Evolutionary conservation across 768 basidiomycete species (phyloP).

Genomic region (Asterophora lycoperdoides): DNA sequence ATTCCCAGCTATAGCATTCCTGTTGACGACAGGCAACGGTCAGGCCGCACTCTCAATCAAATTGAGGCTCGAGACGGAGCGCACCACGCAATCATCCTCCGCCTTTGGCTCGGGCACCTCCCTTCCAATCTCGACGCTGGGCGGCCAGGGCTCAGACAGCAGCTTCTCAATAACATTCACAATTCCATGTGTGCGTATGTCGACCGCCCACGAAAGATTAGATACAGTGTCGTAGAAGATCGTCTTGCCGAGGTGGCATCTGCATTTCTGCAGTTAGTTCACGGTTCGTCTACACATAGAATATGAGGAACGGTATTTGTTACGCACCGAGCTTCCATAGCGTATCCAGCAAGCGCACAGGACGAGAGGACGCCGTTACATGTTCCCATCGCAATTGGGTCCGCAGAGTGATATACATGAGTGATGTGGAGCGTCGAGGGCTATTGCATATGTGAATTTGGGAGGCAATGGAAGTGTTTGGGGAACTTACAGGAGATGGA

Average conservation of each 20-base stretch:
- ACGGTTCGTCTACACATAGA: background rate
- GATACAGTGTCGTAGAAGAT: conserved; percentile 92
- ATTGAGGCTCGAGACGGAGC: conserved; percentile 26
- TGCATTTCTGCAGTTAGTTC: conserved; percentile 16
- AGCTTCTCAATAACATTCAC: conserved; percentile 73
- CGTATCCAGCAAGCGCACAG: conserved; percentile 87
- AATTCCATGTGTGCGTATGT: conserved; percentile 78
- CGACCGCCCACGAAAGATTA: conserved; percentile 79
- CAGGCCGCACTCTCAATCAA: background rate
- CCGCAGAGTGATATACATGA: conserved; percentile 91
- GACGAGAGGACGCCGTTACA: conserved; percentile 79
- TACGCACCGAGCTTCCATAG: conserved; percentile 69
- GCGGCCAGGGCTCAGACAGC: conserved; percentile 66
- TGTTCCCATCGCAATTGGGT: conserved; percentile 89
- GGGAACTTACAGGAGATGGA: conserved; percentile 65
- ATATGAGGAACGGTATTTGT: background rate
- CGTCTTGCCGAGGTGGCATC: conserved; percentile 82
- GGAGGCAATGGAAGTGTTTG: background rate
- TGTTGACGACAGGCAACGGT: conserved; percentile 19
- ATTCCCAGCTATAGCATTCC: conserved; percentile 75
- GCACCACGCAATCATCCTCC: conserved; percentile 71
- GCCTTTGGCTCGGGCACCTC: conserved; percentile 53
- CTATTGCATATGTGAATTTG: conserved; percentile 26
- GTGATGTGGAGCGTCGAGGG: conserved; percentile 77
- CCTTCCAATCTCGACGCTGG: conserved; percentile 54